phyloP scores from a whole-genome alignment of 208 protist genomes.

The Entamoeba dispar region DNA sequence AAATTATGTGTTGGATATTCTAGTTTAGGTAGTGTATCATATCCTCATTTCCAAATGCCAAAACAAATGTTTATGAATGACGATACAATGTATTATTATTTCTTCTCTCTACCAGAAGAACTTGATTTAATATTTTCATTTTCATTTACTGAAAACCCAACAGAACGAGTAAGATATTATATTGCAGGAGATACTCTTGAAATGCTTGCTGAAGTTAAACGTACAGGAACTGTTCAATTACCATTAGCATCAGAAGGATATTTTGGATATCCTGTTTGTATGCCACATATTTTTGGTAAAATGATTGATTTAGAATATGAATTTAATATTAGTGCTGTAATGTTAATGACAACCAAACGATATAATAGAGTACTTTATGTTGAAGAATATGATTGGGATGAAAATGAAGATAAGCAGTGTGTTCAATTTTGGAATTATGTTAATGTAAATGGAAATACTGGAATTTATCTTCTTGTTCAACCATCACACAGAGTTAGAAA shows the following conservation, averaged over 20 bases:
- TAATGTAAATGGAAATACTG: not conserved
- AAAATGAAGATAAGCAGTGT: not conserved
- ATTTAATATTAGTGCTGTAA: not conserved
- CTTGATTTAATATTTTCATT: not conserved
- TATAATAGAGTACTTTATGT: not conserved
- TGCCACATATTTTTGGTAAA: not conserved
- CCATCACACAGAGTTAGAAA: not conserved
- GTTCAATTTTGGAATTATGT: not conserved
- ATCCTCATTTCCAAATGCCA: not conserved
- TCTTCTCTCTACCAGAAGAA: not conserved
- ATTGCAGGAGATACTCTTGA: not conserved
- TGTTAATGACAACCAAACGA: not conserved
- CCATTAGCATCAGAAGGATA: not conserved
- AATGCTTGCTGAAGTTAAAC: not conserved
- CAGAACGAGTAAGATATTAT: not conserved
- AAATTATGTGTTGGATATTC: not conserved
- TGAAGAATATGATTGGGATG: not conserved
- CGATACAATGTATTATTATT: not conserved
- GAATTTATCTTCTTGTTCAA: not conserved
- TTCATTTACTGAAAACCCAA: not conserved
- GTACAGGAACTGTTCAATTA: not conserved
- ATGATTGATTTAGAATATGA: not conserved
- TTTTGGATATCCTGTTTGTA: not conserved
- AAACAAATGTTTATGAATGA: not conserved
- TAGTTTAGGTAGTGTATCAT: not conserved